A percentile compares a stretch with the other conserved stretches of the same genome.
Conservation (phyloP, 1,284 basidiomycete species). For the Cutaneotrichosporon sp. region DNA sequence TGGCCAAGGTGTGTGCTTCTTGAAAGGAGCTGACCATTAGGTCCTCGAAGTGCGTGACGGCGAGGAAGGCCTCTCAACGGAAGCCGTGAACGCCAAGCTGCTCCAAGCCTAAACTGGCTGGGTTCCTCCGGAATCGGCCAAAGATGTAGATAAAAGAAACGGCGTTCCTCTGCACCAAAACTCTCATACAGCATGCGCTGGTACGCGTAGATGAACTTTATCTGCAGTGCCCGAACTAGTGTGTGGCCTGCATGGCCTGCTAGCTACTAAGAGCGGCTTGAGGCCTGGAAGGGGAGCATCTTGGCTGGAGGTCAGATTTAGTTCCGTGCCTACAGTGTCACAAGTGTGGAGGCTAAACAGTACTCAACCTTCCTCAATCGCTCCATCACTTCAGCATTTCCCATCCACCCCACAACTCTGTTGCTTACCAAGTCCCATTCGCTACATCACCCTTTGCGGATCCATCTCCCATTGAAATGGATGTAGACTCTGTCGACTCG, state of each 20-base stretch:
- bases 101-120: slow-evolving; percentile 34
- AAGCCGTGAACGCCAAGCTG: slow-evolving; percentile 65
- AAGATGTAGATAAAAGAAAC: background rate
- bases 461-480: background rate
- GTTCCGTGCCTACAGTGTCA: background rate
- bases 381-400: background rate
- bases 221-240: background rate
- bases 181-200: background rate
- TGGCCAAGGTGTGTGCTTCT: slow-evolving; percentile 42
- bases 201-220: background rate
- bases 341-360: background rate
- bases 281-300: background rate
- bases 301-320: background rate
- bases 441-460: background rate
- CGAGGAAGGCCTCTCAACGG: slow-evolving; percentile 72
- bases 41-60: slow-evolving; percentile 79
- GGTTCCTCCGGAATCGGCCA: background rate
- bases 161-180: background rate
- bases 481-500: background rate
- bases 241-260: background rate
- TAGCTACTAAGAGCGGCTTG: no score
- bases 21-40: slow-evolving; percentile 26
- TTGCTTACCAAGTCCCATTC: background rate
- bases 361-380: background rate
- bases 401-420: background rate